Conservation (phyloP, 192 early-diverging fungal species). For the Dissophora ornata region DNA sequence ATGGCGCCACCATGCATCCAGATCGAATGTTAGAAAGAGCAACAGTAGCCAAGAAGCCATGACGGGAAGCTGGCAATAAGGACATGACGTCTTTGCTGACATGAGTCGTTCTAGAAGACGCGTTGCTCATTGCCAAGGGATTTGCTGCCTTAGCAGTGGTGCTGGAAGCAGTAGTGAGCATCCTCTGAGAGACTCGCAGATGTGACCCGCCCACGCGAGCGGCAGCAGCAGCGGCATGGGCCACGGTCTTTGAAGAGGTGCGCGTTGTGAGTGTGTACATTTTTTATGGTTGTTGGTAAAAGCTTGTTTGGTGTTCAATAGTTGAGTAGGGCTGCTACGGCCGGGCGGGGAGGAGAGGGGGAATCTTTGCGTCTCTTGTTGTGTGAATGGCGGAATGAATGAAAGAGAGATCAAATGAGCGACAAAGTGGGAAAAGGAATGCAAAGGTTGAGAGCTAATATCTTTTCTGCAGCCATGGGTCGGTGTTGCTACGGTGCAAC, state of each 20-base stretch:
- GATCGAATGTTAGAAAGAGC: background rate
- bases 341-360: too few relatives aligned
- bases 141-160: background rate
- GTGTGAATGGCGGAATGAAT: too few relatives aligned
- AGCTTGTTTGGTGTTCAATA: too few relatives aligned
- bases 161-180: constrained; percentile 3
- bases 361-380: too few relatives aligned
- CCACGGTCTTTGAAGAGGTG: background rate
- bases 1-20: background rate
- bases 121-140: background rate
- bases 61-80: background rate
- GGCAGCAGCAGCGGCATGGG: background rate
- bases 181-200: background rate
- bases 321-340: too few relatives aligned
- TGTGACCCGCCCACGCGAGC: constrained; percentile 22
- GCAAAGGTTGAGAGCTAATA: too few relatives aligned
- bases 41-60: constrained; percentile 16
- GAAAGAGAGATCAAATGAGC: too few relatives aligned
- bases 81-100: background rate
- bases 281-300: background rate
- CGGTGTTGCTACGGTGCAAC: too few relatives aligned
- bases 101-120: background rate
- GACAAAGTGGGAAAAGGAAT: too few relatives aligned
- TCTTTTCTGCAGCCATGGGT: too few relatives aligned
- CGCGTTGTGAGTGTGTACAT: constrained; percentile 11